Percentiles rank a stretch among this genome's conserved stretches.
Evolutionary conservation across 768 basidiomycete species (phyloP).

Genomic region (Rhizopogon rudus): DNA sequence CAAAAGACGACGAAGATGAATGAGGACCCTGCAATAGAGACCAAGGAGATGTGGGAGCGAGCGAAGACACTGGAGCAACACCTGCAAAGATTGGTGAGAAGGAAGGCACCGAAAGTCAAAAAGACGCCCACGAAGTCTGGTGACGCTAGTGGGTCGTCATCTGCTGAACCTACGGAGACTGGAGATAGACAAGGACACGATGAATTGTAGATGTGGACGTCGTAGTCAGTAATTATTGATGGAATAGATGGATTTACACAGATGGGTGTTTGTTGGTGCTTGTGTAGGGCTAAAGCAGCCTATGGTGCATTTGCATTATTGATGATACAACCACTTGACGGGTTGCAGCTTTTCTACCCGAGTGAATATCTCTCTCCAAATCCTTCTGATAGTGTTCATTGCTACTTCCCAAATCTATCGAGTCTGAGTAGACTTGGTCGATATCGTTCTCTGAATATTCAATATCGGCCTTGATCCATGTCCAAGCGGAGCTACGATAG

Average conservation of each 20-base stretch:
- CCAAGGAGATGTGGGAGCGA: conserved; percentile 79
- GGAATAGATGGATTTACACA: conserved; percentile 10
- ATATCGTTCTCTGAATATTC: neutral
- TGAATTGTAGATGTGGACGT: conserved; percentile 19
- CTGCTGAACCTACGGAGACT: conserved; percentile 13
- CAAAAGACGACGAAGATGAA: conserved; percentile 71
- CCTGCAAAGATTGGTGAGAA: conserved; percentile 60
- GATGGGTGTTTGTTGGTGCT: conserved; percentile 21
- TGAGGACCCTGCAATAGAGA: conserved; percentile 84
- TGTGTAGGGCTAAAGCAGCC: conserved; percentile 4
- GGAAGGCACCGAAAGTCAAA: conserved; percentile 62
- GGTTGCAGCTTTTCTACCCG: neutral
- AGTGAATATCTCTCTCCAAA: neutral
- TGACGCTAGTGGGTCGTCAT: conserved; percentile 9
- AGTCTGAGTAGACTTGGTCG: neutral
- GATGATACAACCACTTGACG: neutral
- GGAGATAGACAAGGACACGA: conserved; percentile 22
- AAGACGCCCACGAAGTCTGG: conserved; percentile 36
- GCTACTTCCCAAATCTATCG: neutral
- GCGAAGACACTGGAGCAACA: conserved; percentile 78
- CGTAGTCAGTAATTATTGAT: neutral
- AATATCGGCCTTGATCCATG: conserved; percentile 10
- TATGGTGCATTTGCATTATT: neutral
- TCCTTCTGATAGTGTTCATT: neutral
- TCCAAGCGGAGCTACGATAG: conserved; percentile 77